Base-by-base conservation (phyloP, 2,329 filamentous ascomycete species). In the Cladosporium sp. region DNA sequence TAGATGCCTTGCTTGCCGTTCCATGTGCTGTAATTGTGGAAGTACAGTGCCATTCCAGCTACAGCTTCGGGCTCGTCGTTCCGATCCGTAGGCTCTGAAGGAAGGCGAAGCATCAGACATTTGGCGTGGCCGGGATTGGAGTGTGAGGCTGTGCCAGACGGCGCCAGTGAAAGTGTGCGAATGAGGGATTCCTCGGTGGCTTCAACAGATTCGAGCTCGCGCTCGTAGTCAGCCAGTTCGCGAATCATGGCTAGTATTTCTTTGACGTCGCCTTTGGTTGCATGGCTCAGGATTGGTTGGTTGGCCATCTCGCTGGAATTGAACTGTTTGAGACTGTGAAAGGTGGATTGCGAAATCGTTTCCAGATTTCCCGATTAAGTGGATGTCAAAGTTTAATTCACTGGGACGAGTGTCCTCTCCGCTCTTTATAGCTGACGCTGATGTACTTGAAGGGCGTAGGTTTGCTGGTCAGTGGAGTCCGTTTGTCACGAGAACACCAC, bases 1-100 rank as follows among this genome's bases (percentile, higher is more conserved):
- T 95, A 96, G 69, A 99, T 89, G 2, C 93, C 93, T 0, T 92
- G 85, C 47, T 84, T 84, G n/a, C 89, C 84, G 8, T 89, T 84
- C 94, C 94, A 97, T 0, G 93, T 97, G 70, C 87, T 91, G 76
- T 96, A 97, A 76, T 93, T 97, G 80, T 93, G 92, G 74, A 96
- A 97, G 77, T 92, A 97, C 40, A 97, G 76, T 1, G 92, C 92
- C 83, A 97, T 90, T 50, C 88, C 91, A 0, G 85, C 89, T 73
- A 84, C 70, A 49, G 34, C 73, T 65, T 52, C 64, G 38, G 59
- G 69, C 62, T 60, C 64, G 73, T 39, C 76, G 70, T 11, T 78
- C 74, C 5, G 76, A 73, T 11, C 79, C 75, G 20, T 81, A 75
- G 28, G 67, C 5, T 58, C 54, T 45, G 49, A 5, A 25, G 71